phyloP scores from a whole-genome alignment of 2,329 filamentous ascomycete species.

The Phyllosticta citrichinensis region DNA sequence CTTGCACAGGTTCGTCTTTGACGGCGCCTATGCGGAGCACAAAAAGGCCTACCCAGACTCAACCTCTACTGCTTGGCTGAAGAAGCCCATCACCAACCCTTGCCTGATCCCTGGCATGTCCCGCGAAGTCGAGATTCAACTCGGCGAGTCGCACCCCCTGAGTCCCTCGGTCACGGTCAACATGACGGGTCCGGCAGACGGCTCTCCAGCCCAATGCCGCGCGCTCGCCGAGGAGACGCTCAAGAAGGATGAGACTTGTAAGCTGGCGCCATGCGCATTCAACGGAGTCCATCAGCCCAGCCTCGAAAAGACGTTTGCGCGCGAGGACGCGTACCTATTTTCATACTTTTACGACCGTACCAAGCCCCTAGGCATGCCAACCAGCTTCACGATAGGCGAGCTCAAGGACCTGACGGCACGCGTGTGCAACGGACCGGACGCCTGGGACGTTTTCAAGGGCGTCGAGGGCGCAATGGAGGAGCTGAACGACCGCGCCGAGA shows the following conservation, averaged over 20 bases:
- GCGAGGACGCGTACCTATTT: slow-evolving; percentile 91
- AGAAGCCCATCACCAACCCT: slow-evolving; percentile 65
- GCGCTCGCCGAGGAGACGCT: slow-evolving; percentile 83
- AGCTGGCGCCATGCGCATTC: slow-evolving; percentile 89
- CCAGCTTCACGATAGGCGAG: slow-evolving; percentile 86
- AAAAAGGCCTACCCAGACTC: slow-evolving; percentile 25
- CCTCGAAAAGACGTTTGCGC: slow-evolving; percentile 80
- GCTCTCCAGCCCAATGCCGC: slow-evolving; percentile 78
- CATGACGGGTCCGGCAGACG: slow-evolving; percentile 73
- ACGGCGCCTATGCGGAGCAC: slow-evolving; percentile 56
- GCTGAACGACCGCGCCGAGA: slow-evolving; percentile 72
- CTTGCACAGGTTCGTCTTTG: slow-evolving; percentile 66
- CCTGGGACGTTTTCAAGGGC: slow-evolving; percentile 72
- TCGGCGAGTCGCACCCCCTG: slow-evolving; percentile 56
- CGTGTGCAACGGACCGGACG: slow-evolving; percentile 68
- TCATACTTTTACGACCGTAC: slow-evolving; percentile 98
- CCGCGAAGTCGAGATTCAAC: slow-evolving; percentile 61
- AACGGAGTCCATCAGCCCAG: slow-evolving; percentile 93
- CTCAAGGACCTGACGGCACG: slow-evolving; percentile 74
- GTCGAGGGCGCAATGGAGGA: slow-evolving; percentile 72
- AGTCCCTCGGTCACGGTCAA: slow-evolving; percentile 60
- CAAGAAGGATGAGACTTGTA: slow-evolving; percentile 74
- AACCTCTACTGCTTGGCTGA: slow-evolving; percentile 48
- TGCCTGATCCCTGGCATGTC: slow-evolving; percentile 76
- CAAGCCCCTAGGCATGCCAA: slow-evolving; percentile 92